phyloP scores from a whole-genome alignment of 1,139 yeast genomes.

The Zygotorulaspora mrakii region DNA sequence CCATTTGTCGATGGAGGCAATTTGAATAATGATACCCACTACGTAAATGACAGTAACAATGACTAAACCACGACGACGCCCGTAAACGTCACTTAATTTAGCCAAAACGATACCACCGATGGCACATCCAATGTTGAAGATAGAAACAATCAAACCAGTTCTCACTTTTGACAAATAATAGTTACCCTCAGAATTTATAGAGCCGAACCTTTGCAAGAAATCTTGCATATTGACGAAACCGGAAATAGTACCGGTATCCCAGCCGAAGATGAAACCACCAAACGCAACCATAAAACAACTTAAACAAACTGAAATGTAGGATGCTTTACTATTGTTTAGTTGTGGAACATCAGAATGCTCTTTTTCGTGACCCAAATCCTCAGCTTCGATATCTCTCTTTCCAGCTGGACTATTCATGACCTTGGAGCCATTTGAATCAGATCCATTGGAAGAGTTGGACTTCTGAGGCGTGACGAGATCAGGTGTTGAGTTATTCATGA shows the following conservation, averaged over 20 bases:
- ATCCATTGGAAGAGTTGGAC: slow-evolving; percentile 22
- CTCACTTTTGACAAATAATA: slow-evolving; percentile 48
- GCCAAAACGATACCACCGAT: slow-evolving; percentile 57
- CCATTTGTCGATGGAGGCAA: slow-evolving; percentile 49
- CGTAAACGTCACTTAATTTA: slow-evolving; percentile 51
- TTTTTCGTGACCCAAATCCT: slow-evolving; percentile 10
- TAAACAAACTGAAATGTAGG: slow-evolving; percentile 40
- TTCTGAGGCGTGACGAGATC: slow-evolving; percentile 24
- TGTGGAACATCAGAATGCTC: slow-evolving; percentile 15
- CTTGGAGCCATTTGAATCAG: slow-evolving; percentile 18
- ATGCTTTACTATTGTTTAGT: slow-evolving; percentile 19
- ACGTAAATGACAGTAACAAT: slow-evolving; percentile 53
- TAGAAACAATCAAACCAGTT: slow-evolving; percentile 57
- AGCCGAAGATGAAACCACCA: slow-evolving; percentile 68
- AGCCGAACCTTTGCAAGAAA: slow-evolving; percentile 52
- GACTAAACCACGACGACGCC: slow-evolving; percentile 58
- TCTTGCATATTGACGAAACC: slow-evolving; percentile 71
- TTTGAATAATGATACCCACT: slow-evolving; percentile 59
- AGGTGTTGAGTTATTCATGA: slow-evolving; percentile 20
- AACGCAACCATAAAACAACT: slow-evolving; percentile 53
- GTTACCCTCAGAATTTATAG: slow-evolving; percentile 30
- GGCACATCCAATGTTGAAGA: slow-evolving; percentile 65
- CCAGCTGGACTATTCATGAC: slow-evolving; percentile 22
- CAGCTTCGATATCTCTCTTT: slow-evolving; percentile 13
- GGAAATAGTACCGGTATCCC: slow-evolving; percentile 74